Base-by-base conservation (phyloP, 148 eudicot genomes). In the Spergularia bocconei region DNA sequence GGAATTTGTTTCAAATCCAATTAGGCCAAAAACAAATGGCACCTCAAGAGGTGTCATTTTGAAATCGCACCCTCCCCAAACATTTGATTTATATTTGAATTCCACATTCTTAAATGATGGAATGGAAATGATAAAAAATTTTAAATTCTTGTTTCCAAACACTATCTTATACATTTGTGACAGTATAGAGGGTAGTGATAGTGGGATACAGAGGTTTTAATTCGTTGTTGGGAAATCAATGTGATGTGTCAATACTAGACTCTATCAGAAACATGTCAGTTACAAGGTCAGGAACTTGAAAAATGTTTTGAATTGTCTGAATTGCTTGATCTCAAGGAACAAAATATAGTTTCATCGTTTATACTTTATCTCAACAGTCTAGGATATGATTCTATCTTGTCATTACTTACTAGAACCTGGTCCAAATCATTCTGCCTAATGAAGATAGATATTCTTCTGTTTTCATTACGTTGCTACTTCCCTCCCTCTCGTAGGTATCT, bases 381-480 rank as follows among this genome's bases (percentile, higher is more conserved):
- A 59, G n/a, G 41, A 20, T n/a, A 19, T 52, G 47, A 36, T 36
- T 21, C 17, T 55, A 25, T 51, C 25, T 14, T 0, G 6, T 48
- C 60, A 48, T 60, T 76, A 21, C 17, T 75, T 73, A 48, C 63
- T 13, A 25, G 55, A 44, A 69, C 58, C 48, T 53, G 23, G 68
- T 67, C 12, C 64, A 5, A 12, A 36, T 25, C n/a, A 13, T 65
- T 39, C 17, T 64, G 14, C 44, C 48, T 9, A 39, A 11, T 17
- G 16, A 11, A 9, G 55, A 50, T 25, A 13, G 11, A 17, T 73
- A 66, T 33, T 4, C n/a, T 57, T 11, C 19, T 36, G 33, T 11
- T 68, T n/a, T 33, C 15, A 5, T 51, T 33, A 20, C 13, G 39
- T 71, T 70, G 25, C 41, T 52, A 48, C 33, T 60, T 33, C 58